Evolutionary conservation across 345 rosid genomes (phyloP).

Genomic region (Sonneratia caseolaris): DNA sequence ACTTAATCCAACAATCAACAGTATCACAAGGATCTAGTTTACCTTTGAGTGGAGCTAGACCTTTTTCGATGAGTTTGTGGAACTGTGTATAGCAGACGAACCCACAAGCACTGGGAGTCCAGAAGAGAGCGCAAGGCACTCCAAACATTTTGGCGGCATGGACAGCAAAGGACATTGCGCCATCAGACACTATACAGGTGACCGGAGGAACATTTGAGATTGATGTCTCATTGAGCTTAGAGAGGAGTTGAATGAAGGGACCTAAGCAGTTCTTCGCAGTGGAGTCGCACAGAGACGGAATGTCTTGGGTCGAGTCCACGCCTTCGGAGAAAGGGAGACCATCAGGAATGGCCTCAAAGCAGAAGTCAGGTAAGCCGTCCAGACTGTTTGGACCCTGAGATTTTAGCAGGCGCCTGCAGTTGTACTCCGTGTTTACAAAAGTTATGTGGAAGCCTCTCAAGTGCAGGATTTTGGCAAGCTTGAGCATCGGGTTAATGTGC

Average conservation of each 20-base stretch:
- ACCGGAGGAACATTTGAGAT: conserved; percentile 1
- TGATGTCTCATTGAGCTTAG: neutral
- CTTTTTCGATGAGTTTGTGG: conserved; percentile 1
- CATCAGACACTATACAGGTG: conserved; percentile 9
- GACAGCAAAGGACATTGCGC: conserved; percentile 3
- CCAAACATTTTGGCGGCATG: conserved; percentile 4
- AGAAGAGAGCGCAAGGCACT: conserved; percentile 5
- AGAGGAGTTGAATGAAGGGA: conserved; percentile 5
- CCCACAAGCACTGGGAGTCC: conserved; percentile 6
- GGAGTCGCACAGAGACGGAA: neutral
- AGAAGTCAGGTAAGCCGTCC: conserved; percentile 10
- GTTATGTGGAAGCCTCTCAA: conserved; percentile 9
- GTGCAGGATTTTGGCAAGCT: neutral
- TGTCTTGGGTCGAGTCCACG: conserved; percentile 6
- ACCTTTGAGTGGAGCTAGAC: conserved; percentile 11
- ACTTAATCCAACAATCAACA: neutral
- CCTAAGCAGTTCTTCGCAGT: neutral
- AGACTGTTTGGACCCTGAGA: neutral
- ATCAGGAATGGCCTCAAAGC: conserved; percentile 4
- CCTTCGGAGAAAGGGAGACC: conserved; percentile 7
- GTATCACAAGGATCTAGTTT: neutral
- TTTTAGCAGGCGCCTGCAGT: conserved; percentile 2
- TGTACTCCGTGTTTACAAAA: conserved; percentile 2
- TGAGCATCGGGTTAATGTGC: conserved; percentile 9
- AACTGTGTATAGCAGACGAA: conserved; percentile 2